Percentiles rank a stretch among this genome's conserved stretches.
phyloP scores from a whole-genome alignment of 2,329 filamentous ascomycete species.

The Aureobasidium sp. region DNA sequence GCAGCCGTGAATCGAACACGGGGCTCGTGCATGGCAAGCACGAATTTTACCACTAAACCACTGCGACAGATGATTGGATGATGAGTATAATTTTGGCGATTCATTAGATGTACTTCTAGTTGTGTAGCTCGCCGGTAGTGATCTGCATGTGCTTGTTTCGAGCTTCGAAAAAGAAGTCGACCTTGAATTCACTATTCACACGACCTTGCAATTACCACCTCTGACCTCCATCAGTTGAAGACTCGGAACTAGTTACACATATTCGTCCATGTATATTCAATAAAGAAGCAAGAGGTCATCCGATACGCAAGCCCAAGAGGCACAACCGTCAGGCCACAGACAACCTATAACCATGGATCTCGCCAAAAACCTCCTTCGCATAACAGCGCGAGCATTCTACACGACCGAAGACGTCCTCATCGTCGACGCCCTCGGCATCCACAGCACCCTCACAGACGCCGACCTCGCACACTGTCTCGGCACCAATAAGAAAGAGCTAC shows the following conservation, averaged over 20 bases:
- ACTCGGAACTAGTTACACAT: not conserved
- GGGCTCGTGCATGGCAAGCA: conserved; percentile 15
- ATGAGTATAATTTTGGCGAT: not conserved
- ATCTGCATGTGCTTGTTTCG: not conserved
- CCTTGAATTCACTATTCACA: not conserved
- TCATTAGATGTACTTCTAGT: too few relatives aligned
- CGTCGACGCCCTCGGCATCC: conserved; percentile 70
- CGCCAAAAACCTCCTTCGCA: conserved; percentile 74
- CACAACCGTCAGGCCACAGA: not conserved
- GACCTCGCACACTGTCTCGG: conserved; percentile 82
- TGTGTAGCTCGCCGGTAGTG: not conserved
- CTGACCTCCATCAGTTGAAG: not conserved
- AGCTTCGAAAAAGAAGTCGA: conserved; percentile 1
- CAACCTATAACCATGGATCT: conserved; percentile 43
- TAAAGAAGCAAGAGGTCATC: not conserved
- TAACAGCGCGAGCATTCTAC: conserved; percentile 79
- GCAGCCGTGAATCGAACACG: conserved; percentile 16
- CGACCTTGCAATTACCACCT: not conserved
- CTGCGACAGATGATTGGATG: conserved; percentile 8
- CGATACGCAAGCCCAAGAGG: not conserved
- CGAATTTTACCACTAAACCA: conserved; percentile 17
- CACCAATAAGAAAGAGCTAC: conserved; percentile 85
- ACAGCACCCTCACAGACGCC: conserved; percentile 70
- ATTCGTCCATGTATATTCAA: not conserved
- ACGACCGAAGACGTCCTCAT: conserved; percentile 76